Conservation (phyloP, 2,329 filamentous ascomycete species). For the Calycina herbarum region DNA sequence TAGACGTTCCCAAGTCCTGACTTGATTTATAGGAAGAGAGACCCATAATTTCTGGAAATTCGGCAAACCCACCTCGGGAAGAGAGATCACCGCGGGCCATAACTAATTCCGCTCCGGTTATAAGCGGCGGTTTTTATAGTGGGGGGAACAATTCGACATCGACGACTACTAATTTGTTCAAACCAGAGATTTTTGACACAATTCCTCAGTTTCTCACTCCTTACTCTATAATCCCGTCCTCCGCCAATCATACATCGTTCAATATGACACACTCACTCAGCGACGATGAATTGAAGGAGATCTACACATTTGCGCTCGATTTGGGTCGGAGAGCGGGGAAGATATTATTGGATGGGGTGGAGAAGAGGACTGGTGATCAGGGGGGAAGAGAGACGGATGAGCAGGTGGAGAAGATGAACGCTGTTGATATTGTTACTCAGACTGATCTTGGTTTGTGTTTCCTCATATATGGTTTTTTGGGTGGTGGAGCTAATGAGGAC, state of each 20-base stretch:
- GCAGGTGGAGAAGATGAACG: slow-evolving; percentile 66
- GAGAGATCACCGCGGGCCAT: too few species aligned
- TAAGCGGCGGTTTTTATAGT: too few species aligned
- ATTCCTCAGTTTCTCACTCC: neutral
- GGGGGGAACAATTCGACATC: too few species aligned
- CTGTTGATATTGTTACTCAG: slow-evolving; percentile 76
- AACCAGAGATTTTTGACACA: neutral
- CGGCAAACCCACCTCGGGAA: too few species aligned
- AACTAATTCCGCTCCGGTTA: too few species aligned
- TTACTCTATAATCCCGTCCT: neutral
- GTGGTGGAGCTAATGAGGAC: neutral
- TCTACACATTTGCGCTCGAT: slow-evolving; percentile 70
- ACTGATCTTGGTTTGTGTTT: slow-evolving; percentile 63
- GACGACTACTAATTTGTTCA: too few species aligned
- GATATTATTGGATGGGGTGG: slow-evolving; percentile 65
- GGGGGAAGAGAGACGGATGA: slow-evolving; percentile 30
- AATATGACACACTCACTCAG: slow-evolving; percentile 22
- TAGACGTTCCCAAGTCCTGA: too few species aligned
- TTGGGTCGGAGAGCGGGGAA: slow-evolving; percentile 69
- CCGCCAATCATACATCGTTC: neutral
- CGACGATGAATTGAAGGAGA: slow-evolving; percentile 56
- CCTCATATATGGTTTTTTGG: neutral
- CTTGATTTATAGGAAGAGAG: too few species aligned
- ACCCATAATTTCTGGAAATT: too few species aligned
- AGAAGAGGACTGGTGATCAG: slow-evolving; percentile 50